Base-by-base conservation (phyloP, 148 eudicot species). In the Polygonum maritimum region DNA sequence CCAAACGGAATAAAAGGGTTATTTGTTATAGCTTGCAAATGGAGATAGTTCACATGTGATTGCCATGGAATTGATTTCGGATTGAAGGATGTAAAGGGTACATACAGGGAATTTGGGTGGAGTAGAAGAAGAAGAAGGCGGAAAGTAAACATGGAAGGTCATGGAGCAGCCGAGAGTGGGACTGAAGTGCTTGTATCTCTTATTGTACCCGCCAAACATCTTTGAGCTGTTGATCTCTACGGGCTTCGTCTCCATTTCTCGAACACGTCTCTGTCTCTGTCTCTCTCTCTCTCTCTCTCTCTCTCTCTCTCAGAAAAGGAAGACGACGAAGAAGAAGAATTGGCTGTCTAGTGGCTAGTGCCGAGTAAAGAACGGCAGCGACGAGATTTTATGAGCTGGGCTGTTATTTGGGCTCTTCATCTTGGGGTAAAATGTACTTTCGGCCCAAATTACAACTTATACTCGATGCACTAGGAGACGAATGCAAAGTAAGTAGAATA, bases 161-260 rank as follows among this genome's bases (percentile, higher is more conserved):
- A 96, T 95, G 80, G 90, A 87, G 72, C 99, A 96, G 69, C 88
- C 91, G 1, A 96, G 86, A 8, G 94, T 89, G 3, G 94, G 88
- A 26, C 97, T 91, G 73, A 78, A 85, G 67, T 96, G 99, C 78
- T 86, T 92, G 91, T 81, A 96, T 88, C 99, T 82, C 86, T 90
- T 92, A 87, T 92, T 96, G 89, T 77, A 91, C 12, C 98, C 98
- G 65, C 82, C 99, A 71, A 83, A 86, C 99, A 96, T 91, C 81
- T 96, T 96, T 3, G 90, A 11, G 84, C 97, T 92, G 88, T 94
- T 91, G 44, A 90, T 92, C 75, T 96, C 99, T 69, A 77, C 78
- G 71, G 90, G 89, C 76, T 85, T 88, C 15, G 74, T 81, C 84
- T 87, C 92, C 91, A 90, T 90, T 74, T 76, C 78, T 67, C 71